A percentile compares a stretch with the other conserved stretches of the same genome.
Evolutionary conservation across 2,329 filamentous ascomycete species (phyloP).

Genomic region (Cercospora zeina): DNA sequence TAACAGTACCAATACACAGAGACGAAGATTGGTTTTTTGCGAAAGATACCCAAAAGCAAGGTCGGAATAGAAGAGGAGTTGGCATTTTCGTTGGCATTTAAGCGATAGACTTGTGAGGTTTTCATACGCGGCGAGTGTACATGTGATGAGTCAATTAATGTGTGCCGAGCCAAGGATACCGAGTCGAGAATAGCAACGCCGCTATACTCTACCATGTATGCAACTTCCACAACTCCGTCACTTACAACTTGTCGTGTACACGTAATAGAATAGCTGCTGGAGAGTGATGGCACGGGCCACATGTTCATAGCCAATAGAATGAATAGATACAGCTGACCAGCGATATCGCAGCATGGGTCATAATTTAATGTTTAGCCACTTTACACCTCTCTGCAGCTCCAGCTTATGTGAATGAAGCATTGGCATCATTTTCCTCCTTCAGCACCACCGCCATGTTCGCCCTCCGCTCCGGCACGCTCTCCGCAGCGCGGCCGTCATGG

Average conservation of each 20-base stretch:
- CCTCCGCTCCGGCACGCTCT: conserved; percentile 17
- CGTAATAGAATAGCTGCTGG: neutral
- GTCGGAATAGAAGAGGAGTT: neutral
- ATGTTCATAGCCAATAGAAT: neutral
- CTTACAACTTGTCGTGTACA: neutral
- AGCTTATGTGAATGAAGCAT: conserved; percentile 3
- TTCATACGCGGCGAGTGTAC: neutral
- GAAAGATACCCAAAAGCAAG: conserved; percentile 14
- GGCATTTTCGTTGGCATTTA: neutral
- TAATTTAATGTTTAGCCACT: conserved; percentile 9
- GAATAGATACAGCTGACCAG: neutral
- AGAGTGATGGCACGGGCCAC: neutral
- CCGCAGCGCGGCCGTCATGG: conserved; percentile 29
- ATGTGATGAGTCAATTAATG: neutral
- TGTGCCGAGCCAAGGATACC: too few species aligned
- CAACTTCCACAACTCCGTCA: too few species aligned
- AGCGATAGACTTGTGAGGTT: neutral
- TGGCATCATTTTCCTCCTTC: neutral
- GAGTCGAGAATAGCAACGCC: too few species aligned
- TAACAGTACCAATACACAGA: conserved; percentile 6
- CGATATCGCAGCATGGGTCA: conserved; percentile 6
- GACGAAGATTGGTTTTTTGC: conserved; percentile 11
- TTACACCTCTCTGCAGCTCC: neutral
- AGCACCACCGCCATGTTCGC: conserved; percentile 23
- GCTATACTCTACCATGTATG: too few species aligned